Percentiles rank a stretch among this genome's conserved stretches.
These are phyloP conservation scores for Ampelomyces quisqualis DNA, from an alignment of 2,329 filamentous ascomycete genomes.

Conservation along the genomic window DNA sequence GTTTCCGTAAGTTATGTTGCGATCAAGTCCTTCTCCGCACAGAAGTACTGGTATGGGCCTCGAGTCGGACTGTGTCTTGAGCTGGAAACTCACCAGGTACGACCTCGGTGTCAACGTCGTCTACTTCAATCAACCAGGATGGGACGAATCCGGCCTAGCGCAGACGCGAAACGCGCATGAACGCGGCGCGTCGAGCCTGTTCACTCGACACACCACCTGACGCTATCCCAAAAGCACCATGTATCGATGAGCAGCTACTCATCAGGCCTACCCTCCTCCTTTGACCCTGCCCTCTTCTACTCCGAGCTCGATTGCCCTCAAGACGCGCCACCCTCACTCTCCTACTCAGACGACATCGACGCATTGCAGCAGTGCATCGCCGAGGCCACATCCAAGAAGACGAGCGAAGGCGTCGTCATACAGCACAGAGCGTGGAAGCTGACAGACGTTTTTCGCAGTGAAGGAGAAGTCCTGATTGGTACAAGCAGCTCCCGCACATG, in stretches of 20 bases:
- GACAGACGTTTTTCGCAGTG: constrained; percentile 52
- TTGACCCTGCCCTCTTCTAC: constrained; percentile 54
- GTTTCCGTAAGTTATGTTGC: no score
- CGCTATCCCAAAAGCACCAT: no score
- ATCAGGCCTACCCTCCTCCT: constrained; percentile 48
- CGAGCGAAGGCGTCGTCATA: constrained; percentile 50
- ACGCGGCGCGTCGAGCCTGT: no score
- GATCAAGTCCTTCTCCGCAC: no score
- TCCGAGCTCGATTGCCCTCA: constrained; percentile 44
- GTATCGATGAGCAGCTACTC: constrained; percentile 33
- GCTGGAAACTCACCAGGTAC: no score
- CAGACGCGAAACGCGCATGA: no score
- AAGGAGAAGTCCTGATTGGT: constrained; percentile 46
- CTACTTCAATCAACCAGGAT: no score
- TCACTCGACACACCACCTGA: no score
- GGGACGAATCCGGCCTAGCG: no score
- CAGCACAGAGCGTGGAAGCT: constrained; percentile 54
- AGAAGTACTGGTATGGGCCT: no score
- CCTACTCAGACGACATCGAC: constrained; percentile 52
- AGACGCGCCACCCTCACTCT: constrained; percentile 23
- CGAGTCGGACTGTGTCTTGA: no score
- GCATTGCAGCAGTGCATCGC: constrained; percentile 45
- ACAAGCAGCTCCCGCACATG: constrained; percentile 12
- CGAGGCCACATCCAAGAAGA: constrained; percentile 48
- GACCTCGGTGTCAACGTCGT: no score